Conservation (phyloP, 768 basidiomycete species). For the Rhizopogon roseolus region DNA sequence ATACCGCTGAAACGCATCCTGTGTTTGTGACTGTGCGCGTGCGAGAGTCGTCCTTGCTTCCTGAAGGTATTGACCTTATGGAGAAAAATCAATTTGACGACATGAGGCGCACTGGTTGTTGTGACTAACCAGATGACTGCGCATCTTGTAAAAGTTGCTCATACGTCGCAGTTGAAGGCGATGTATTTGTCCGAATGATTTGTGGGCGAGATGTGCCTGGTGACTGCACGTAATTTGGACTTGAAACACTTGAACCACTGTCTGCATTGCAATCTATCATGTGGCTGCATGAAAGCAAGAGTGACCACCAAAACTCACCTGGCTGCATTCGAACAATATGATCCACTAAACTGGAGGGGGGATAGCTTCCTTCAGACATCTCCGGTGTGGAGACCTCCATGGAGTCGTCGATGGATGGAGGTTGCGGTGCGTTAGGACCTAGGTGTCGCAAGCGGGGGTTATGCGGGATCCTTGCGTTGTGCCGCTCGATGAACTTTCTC, state of each 20-base stretch:
- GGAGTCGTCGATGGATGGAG: conserved; percentile 27
- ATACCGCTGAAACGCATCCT: conserved; percentile 67
- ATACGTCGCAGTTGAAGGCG: conserved; percentile 45
- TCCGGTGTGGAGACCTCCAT: conserved; percentile 31
- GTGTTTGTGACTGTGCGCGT: conserved; percentile 66
- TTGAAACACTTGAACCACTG: conserved; percentile 23
- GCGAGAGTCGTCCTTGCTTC: conserved; percentile 54
- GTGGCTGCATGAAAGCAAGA: not conserved
- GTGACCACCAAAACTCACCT: conserved; percentile 16
- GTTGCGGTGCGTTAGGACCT: conserved; percentile 23
- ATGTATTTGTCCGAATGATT: conserved; percentile 42
- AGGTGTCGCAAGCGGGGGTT: conserved; percentile 72
- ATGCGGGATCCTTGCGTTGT: conserved; percentile 69
- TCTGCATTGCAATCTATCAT: conserved; percentile 12
- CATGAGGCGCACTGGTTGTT: not conserved
- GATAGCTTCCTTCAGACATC: conserved; percentile 28
- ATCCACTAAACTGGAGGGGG: conserved; percentile 24
- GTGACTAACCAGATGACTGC: conserved; percentile 49
- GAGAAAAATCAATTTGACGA: conserved; percentile 5
- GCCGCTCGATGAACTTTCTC: conserved; percentile 78
- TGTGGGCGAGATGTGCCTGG: conserved; percentile 27
- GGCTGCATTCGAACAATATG: conserved; percentile 30
- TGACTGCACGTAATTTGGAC: conserved; percentile 26
- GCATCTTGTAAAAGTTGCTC: conserved; percentile 58
- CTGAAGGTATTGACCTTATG: conserved; percentile 56